Conservation (phyloP, 352 stramenopile genomes). For the Thalassiosira oceanica region DNA sequence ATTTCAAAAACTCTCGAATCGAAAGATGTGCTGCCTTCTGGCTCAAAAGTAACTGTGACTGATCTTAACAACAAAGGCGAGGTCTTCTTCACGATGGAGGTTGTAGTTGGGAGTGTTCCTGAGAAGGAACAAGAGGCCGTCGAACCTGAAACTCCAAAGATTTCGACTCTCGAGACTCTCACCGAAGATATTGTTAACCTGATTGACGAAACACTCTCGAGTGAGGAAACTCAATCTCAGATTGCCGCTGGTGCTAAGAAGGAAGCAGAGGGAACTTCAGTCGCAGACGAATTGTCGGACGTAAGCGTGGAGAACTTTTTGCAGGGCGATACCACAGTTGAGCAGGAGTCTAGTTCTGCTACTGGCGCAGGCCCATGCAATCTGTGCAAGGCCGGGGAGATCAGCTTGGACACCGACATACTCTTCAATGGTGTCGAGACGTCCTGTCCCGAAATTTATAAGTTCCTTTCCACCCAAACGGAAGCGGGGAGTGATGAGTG, state of each 20-base stretch:
- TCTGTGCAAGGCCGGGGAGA: conserved; percentile 46
- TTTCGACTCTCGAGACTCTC: neutral
- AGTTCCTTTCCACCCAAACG: conserved; percentile 50
- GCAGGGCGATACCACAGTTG: conserved; percentile 10
- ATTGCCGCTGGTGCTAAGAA: neutral
- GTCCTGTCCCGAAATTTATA: conserved; percentile 49
- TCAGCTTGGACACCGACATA: conserved; percentile 33
- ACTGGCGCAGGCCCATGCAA: conserved; percentile 44
- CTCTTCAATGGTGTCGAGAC: conserved; percentile 58
- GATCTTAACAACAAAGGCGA: conserved; percentile 16
- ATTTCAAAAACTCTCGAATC: conserved; percentile 9
- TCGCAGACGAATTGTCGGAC: conserved; percentile 7
- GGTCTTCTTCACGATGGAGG: too few relatives aligned
- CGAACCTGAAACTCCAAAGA: neutral
- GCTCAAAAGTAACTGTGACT: conserved; percentile 7
- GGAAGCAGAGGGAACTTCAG: neutral
- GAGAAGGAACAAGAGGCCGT: too few relatives aligned
- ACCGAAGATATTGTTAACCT: conserved; percentile 2
- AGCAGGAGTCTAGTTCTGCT: conserved; percentile 1
- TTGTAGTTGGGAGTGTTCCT: too few relatives aligned
- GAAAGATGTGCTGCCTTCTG: conserved; percentile 12
- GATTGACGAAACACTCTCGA: neutral
- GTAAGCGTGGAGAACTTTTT: neutral
- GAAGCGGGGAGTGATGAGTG: conserved; percentile 49
- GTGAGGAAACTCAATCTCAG: neutral